Evolutionary conservation across 129 eudicot species (phyloP), one percentile per base, ranked within the genome.

Genomic region (Dittrichia graveolens): DNA sequence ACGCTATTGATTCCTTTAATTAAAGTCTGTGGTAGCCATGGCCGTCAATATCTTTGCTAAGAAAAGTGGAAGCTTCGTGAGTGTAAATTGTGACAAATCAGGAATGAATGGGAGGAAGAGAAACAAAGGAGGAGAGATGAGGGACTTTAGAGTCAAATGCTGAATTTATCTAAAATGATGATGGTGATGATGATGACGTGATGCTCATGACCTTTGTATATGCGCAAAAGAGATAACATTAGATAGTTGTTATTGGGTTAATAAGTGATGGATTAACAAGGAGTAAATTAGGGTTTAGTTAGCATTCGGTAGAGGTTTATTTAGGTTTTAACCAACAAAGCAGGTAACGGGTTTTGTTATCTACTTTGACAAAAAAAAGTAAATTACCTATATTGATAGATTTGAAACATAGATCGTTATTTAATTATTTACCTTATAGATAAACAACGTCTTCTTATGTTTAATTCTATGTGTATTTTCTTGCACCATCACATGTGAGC

Each of bases 1-100:
- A 93, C 85, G 0, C 95, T 95, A 69, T 93, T 96, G 58, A 93
- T 87, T 11, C 95, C 96, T 67, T 89, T 96, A 0, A 88, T 89
- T 96, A 0, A 88, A 95, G 75, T 92, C 96, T 48, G 81, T 72
- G 39, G 77, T 79, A 3, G 92, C 86, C 81, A 86, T 81, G 79
- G 84, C 90, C 75, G 97, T 82, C 74, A 95, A 80, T 91, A 87
- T 87, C 5, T 71, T 73, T 24, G 50, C 13, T 19, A 60, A 24
- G 31, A 60, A 71, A 72, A 6, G 9, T 14, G 60, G 58, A 73
- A 11, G 7, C 14, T 71, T 46, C 11, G 0, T 53, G 34, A 39
- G 50, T 15, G 63, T 53, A 12, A 11, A 2, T 9, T 7, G 2
- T 35, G 63, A 18, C 39, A 10, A 56, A 9, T 37, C 14, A 19